These are phyloP conservation scores for Apiospora arundinis DNA, from an alignment of 2,329 filamentous ascomycete genomes.

Conservation along the genomic window DNA sequence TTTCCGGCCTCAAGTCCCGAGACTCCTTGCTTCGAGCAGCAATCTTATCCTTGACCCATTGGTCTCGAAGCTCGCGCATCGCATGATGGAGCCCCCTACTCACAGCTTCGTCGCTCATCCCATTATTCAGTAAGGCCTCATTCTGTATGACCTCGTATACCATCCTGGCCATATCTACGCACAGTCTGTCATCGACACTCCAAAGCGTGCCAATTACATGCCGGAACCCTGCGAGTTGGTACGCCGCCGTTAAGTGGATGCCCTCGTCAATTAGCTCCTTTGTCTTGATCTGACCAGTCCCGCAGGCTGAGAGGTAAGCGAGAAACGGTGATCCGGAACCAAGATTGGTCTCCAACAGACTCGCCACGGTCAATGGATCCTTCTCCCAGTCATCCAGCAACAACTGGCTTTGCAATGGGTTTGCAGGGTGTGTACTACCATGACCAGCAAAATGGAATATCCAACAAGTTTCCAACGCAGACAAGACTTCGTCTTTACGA, in stretches of 20 bases:
- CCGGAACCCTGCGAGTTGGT: no score
- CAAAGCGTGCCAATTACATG: no score
- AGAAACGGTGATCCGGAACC: conserved; percentile 36
- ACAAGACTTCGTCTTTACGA: conserved; percentile 34
- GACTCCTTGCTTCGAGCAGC: no score
- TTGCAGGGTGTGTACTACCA: conserved; percentile 34
- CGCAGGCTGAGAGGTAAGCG: conserved; percentile 47
- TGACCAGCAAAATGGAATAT: no score
- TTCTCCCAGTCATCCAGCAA: conserved; percentile 37
- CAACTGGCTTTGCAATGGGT: conserved; percentile 40
- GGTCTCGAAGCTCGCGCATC: conserved; percentile 10
- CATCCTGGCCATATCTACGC: conserved; percentile 38
- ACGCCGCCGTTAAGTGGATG: conserved; percentile 46
- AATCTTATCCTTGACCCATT: no score
- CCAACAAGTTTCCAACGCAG: conserved; percentile 35
- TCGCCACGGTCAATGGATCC: conserved; percentile 28
- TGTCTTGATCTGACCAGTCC: conserved; percentile 36
- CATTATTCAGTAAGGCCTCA: background rate
- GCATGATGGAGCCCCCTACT: conserved; percentile 12
- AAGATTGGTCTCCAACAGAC: conserved; percentile 29
- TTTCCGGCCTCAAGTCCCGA: no score
- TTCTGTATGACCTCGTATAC: conserved; percentile 32
- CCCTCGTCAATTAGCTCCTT: conserved; percentile 42
- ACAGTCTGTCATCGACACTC: conserved; percentile 43
- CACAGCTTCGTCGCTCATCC: background rate